phyloP scores from a whole-genome alignment of 108 stramenopile genomes.

The Cyclotella atomus region DNA sequence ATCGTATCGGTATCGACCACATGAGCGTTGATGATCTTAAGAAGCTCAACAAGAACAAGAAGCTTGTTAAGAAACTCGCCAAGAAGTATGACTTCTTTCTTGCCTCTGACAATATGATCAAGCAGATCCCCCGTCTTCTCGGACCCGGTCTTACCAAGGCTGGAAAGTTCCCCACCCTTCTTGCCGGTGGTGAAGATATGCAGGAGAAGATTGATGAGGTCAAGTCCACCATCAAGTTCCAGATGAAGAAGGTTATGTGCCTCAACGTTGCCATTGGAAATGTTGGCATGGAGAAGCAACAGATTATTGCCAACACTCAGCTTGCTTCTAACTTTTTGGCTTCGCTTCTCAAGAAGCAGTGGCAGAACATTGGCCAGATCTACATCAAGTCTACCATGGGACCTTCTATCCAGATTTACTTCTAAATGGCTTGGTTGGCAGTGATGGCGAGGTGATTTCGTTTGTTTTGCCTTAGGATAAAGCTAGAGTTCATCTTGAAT shows the following conservation, averaged over 20 bases:
- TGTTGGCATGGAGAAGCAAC: constrained; percentile 87
- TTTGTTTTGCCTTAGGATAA: constrained; percentile 15
- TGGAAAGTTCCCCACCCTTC: constrained; percentile 99
- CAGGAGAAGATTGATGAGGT: constrained; percentile 99
- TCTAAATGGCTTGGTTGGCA: constrained; percentile 67
- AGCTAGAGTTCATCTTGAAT: constrained; percentile 10
- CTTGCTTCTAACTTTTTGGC: constrained; percentile 99
- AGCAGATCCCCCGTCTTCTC: constrained; percentile 99
- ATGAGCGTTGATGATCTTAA: constrained; percentile 99
- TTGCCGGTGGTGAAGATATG: constrained; percentile 91
- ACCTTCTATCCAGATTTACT: constrained; percentile 98
- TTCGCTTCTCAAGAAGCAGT: constrained; percentile 99
- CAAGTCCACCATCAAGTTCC: constrained; percentile 99
- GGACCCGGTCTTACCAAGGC: constrained; percentile 99
- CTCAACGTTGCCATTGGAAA: constrained; percentile 98
- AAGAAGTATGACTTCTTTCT: constrained; percentile 99
- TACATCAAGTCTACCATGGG: constrained; percentile 99
- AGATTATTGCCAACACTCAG: constrained; percentile 97
- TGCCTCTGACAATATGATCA: constrained; percentile 99
- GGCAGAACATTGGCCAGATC: constrained; percentile 99
- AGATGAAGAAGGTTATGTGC: constrained; percentile 99
- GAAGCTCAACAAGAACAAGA: constrained; percentile 99
- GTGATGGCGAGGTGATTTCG: background rate
- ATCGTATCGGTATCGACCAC: constrained; percentile 95
- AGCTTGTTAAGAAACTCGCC: constrained; percentile 99